These are phyloP conservation scores for Talaromyces piceae DNA, from an alignment of 2,329 filamentous ascomycete genomes.

Conservation along the genomic window DNA sequence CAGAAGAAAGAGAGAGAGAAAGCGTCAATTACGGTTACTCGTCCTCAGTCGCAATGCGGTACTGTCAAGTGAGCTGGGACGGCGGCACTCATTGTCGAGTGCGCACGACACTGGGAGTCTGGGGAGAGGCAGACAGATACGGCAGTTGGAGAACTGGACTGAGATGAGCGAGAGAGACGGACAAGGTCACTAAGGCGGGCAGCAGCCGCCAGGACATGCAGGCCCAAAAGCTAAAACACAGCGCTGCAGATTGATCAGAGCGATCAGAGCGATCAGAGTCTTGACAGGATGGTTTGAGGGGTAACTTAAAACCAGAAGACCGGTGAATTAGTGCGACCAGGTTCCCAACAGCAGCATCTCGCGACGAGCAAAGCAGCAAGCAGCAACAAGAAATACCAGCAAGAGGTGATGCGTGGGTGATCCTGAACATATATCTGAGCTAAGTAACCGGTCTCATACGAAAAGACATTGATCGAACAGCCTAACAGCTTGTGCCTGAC, in stretches of 20 bases:
- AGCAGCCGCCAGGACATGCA: conserved; percentile 4
- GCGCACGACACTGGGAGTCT: background rate
- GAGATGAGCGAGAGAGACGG: background rate
- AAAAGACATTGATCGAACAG: no score
- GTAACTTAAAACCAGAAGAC: background rate
- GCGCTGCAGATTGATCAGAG: conserved; percentile 20
- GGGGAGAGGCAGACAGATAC: background rate
- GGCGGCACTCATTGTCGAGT: background rate
- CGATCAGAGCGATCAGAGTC: conserved; percentile 3
- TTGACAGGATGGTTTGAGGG: background rate
- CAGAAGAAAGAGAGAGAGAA: background rate
- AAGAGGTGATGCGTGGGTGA: no score
- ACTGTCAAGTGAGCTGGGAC: background rate
- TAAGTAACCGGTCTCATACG: no score
- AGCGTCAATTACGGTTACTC: background rate
- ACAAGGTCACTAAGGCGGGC: background rate
- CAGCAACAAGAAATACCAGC: background rate
- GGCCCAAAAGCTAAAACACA: conserved; percentile 10
- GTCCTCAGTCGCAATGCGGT: background rate
- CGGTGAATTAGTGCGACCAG: background rate
- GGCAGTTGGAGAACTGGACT: no score
- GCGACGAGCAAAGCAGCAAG: background rate
- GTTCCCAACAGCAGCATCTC: no score
- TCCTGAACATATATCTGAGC: no score
- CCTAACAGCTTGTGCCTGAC: conserved; percentile 4